Base-by-base conservation (phyloP, 1,284 basidiomycete species). In the Kwoniella shivajii region DNA sequence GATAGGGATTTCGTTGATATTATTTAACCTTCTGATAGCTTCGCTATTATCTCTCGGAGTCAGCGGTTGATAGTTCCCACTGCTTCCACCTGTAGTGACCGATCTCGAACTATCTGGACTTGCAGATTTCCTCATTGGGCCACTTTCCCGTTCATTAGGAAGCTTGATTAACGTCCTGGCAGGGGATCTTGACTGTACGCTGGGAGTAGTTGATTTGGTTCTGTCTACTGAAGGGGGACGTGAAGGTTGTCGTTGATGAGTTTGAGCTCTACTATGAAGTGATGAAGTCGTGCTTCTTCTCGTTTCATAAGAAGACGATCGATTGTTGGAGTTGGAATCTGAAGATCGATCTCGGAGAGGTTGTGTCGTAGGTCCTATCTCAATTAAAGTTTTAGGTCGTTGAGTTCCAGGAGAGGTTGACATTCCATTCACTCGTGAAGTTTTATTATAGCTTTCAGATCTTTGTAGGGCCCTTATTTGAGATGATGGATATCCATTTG, bases 11-110 rank as follows among this genome's bases (percentile, higher is more conserved):
- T n/a, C n/a, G n/a, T n/a, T n/a, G n/a, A n/a, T n/a, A n/a, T n/a
- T n/a, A n/a, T n/a, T n/a, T n/a, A n/a, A n/a, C n/a, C 50, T 22
- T 44, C 13, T 18, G 42, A n/a, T 39, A 11, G 14, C 39, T 27
- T 29, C 24, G 27, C 26, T 51, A 29, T n/a, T 27, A 16, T 33
- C 46, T 50, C 39, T 33, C 36, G 56, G 59, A 6, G 59, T 61
- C 39, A 61, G 33, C 46, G 59, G 59, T 20, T 50, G 43, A 43
- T 48, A 49, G 14, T 41, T 27, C 4, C 45, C 50, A 26, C 56
- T 60, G n/a, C n/a, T 47, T 20, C 50, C 60, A 24, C 53, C 54
- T 6, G 60, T 62, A 6, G 52, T 44, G 20, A 49, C 57, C 6
- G 57, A 58, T 39, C 45, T 33, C 16, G 56, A 55, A 29, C 50